Evolutionary conservation across 1,284 basidiomycete genomes (phyloP).

Genomic region (Bondarzewia mesenterica): DNA sequence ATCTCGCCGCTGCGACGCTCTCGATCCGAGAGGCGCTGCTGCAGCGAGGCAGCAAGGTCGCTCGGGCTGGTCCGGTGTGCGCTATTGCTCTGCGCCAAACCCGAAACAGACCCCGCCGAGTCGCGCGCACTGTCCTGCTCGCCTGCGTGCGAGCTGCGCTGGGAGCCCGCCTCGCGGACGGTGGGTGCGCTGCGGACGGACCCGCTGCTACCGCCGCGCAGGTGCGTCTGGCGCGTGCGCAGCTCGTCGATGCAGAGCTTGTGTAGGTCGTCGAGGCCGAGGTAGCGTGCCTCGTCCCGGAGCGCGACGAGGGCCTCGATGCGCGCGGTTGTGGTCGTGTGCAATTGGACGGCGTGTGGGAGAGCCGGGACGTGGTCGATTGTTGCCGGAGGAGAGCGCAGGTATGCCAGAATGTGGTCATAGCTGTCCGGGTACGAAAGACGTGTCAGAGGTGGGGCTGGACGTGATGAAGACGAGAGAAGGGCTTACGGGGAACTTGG

Average conservation of each 20-base stretch:
- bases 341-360: conserved; percentile 50
- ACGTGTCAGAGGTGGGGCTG: background rate
- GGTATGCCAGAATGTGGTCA: conserved; percentile 57
- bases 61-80: conserved; percentile 5
- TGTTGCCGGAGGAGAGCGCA: conserved; percentile 40
- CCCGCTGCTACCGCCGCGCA: conserved; percentile 18
- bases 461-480: too few species aligned
- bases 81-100: background rate
- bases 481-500: conserved; percentile 65
- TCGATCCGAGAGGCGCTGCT: background rate
- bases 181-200: conserved; percentile 23
- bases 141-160: conserved; percentile 13
- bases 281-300: conserved; percentile 65
- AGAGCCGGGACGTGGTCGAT: conserved; percentile 33
- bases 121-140: conserved; percentile 4
- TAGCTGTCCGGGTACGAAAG: conserved; percentile 37
- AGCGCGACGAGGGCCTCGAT: conserved; percentile 62
- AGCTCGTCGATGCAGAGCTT: conserved; percentile 63
- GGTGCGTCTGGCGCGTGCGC: conserved; percentile 27
- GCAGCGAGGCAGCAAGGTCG: background rate
- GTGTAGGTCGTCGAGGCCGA: conserved; percentile 53
- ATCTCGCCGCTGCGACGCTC: background rate
- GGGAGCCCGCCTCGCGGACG: conserved; percentile 17
- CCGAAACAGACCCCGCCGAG: conserved; percentile 6
- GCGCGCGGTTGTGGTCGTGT: conserved; percentile 35